Base-by-base conservation (phyloP, 306 rosid genomes). In the Castanopsis chinensis region DNA sequence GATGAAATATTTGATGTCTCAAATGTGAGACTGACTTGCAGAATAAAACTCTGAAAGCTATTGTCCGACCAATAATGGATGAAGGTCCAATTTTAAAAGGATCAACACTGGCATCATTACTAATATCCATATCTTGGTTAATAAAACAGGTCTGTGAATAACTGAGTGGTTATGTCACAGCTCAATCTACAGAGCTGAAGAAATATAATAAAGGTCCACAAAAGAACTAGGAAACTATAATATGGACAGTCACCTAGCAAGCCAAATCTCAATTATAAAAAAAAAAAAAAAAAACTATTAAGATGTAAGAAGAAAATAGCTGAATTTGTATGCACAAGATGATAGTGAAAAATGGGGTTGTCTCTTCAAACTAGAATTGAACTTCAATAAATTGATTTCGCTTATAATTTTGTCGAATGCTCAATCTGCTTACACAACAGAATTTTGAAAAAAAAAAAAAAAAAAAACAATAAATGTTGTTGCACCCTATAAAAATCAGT, bases 41-140 rank as follows among this genome's bases (percentile, higher is more conserved):
- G 45, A 95, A 87, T n/a, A 95, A 82, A 82, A 95, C 83, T 84
- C 90, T 84, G 79, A 90, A 90, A 67, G 99, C 99, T 67, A 93
- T 85, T 54, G 97, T 89, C 51, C 93, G 83, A 53, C 97, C 99
- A 63, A 95, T 35, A 74, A 92, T 77, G 84, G 87, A 87, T 23
- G 99, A 92, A 69, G 99, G 98, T 23, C 99, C 99, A 72, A 95
- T 95, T 17, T 89, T 90, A 80, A 95, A 95, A 61, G 87, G 87
- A 71, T 89, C 98, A 35, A 95, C 98, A 64, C 81, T 85, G 77
- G 96, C 97, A 70, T 95, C 99, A 71, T 92, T 91, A 78, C 96
- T 93, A 77, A 93, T 88, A 70, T 95, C 99, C 99, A 95, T 95
- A 61, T 69, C 71, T 86, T 19, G 67, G 75, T 54, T 21, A 71